A percentile compares a stretch with the other conserved stretches of the same genome.
phyloP scores from a whole-genome alignment of 2,329 filamentous ascomycete genomes.

The Laburnicola sp. region DNA sequence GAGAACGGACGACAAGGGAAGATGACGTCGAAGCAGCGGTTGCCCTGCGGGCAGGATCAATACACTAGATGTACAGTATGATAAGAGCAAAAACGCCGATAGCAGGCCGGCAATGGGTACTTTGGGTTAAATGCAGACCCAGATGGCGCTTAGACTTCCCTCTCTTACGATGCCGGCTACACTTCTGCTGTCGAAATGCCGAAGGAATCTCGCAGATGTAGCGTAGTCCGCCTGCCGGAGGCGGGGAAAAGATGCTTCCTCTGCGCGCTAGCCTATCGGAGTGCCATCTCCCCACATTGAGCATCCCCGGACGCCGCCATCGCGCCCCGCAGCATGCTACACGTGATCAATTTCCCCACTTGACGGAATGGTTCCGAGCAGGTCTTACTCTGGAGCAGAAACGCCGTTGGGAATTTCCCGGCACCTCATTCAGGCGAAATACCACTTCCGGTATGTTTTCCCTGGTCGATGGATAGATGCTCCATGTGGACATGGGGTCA shows the following conservation, averaged over 20 bases:
- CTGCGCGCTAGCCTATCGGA: conserved; percentile 14
- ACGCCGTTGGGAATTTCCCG: no score
- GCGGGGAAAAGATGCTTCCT: not conserved
- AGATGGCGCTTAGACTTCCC: conserved; percentile 1
- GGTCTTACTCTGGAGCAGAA: no score
- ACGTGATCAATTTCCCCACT: conserved; percentile 20
- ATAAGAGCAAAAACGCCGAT: conserved; percentile 1
- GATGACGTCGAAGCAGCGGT: not conserved
- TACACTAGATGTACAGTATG: conserved; percentile 20
- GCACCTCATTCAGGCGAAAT: no score
- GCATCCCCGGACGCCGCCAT: conserved; percentile 25
- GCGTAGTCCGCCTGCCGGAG: not conserved
- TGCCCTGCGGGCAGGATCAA: not conserved
- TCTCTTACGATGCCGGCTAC: not conserved
- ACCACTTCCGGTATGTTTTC: no score
- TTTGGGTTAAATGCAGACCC: not conserved
- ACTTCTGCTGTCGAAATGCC: conserved; percentile 9
- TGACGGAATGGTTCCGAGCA: conserved; percentile 12
- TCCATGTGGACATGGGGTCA: no score
- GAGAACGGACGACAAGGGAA: not conserved
- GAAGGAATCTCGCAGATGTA: conserved; percentile 5
- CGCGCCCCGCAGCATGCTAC: conserved; percentile 20
- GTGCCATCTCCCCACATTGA: conserved; percentile 25
- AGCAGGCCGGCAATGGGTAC: not conserved
- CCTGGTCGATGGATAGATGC: no score